Evolutionary conservation across 495 filamentous ascomycete genomes (phyloP).

Genomic region (Chlorociboria aeruginascens): DNA sequence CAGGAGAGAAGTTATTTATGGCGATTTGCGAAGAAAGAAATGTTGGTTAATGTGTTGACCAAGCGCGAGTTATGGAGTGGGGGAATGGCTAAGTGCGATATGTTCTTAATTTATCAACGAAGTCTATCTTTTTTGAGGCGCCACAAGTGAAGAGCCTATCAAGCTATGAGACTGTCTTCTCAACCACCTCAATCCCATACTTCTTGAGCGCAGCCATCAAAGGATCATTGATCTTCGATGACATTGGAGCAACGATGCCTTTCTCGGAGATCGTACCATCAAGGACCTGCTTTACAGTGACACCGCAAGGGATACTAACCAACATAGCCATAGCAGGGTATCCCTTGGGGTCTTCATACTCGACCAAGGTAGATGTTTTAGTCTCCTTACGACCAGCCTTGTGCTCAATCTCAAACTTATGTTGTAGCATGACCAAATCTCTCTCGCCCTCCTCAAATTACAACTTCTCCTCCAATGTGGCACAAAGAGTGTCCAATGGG

Average conservation of each 20-base stretch:
- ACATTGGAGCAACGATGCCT: constrained; percentile 75
- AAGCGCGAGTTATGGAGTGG: too few relatives aligned
- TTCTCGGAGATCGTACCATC: constrained; percentile 64
- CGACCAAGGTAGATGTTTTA: constrained; percentile 67
- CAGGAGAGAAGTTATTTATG: too few relatives aligned
- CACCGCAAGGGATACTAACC: constrained; percentile 29
- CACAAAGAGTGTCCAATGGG: constrained; percentile 81
- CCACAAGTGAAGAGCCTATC: constrained; percentile 45
- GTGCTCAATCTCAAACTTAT: constrained; percentile 85
- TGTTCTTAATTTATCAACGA: too few relatives aligned
- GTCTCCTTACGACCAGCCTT: constrained; percentile 60
- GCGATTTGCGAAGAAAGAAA: too few relatives aligned
- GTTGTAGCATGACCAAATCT: constrained; percentile 54
- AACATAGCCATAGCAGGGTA: constrained; percentile 87
- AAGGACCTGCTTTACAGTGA: constrained; percentile 64
- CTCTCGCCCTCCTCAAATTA: constrained; percentile 73
- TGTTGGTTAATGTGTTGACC: too few relatives aligned
- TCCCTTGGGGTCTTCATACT: constrained; percentile 68
- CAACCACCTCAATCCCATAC: constrained; percentile 35
- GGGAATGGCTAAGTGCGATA: too few relatives aligned
- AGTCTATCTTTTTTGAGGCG: constrained; percentile 33
- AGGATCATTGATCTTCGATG: constrained; percentile 51
- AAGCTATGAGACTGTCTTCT: constrained; percentile 25
- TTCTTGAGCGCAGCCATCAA: constrained; percentile 28
- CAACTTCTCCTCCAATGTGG: constrained; percentile 89